Evolutionary conservation across 108 stramenopile species (phyloP).

Genomic region (Thalassiosira profunda): DNA sequence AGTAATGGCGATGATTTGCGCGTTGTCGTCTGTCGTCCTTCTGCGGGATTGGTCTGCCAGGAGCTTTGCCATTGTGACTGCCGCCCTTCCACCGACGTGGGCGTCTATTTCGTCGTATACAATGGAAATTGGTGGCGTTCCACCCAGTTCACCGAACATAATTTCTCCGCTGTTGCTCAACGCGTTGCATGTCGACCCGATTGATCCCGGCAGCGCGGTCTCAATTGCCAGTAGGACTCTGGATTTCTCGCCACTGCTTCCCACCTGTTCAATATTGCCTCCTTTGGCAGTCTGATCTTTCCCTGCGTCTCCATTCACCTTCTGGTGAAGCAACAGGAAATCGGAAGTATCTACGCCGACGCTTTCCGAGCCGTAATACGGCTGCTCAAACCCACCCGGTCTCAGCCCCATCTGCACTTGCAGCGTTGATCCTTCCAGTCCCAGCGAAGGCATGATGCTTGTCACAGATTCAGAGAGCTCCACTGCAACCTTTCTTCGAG

Average conservation of each 20-base stretch:
- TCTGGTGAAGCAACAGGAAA: constrained; percentile 58
- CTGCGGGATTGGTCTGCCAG: constrained; percentile 65
- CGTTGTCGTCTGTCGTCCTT: constrained; percentile 1
- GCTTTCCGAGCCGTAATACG: constrained; percentile 41
- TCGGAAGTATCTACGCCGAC: constrained; percentile 56
- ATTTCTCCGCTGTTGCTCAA: constrained; percentile 8
- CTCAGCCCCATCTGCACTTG: constrained; percentile 43
- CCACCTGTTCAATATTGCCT: constrained; percentile 69
- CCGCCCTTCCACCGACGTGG: constrained; percentile 87
- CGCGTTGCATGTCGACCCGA: constrained; percentile 56
- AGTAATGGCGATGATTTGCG: constrained; percentile 82
- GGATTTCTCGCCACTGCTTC: constrained; percentile 83
- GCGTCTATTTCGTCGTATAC: constrained; percentile 91
- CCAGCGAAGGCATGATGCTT: too few species aligned
- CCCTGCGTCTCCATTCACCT: constrained; percentile 7
- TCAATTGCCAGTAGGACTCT: constrained; percentile 84
- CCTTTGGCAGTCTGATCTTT: constrained; percentile 28
- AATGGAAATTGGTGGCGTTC: constrained; percentile 77
- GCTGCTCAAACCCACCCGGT: constrained; percentile 41
- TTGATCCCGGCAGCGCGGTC: constrained; percentile 75
- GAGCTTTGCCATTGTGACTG: constrained; percentile 78
- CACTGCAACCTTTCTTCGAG: constrained; percentile 40
- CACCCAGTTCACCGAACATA: too few species aligned
- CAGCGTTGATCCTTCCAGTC: constrained; percentile 53
- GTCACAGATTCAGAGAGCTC: too few species aligned